A percentile compares a stretch with the other conserved stretches of the same genome.
These are phyloP conservation scores for Boletus rubroflammeus DNA, from an alignment of 768 basidiomycete genomes.

Conservation along the genomic window DNA sequence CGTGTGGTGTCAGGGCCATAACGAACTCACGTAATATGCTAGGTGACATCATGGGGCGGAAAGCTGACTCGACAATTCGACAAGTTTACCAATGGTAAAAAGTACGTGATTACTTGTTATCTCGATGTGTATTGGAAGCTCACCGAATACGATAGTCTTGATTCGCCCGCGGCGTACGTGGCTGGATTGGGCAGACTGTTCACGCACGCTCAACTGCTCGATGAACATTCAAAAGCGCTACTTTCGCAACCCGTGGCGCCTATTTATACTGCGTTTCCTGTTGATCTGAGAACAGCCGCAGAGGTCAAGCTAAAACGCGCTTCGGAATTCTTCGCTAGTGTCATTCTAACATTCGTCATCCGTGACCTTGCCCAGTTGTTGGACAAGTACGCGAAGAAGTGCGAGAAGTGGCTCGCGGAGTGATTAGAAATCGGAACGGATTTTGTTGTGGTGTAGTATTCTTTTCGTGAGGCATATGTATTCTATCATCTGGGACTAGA, in stretches of 20 bases:
- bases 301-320: conserved; percentile 75
- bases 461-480: conserved; percentile 29
- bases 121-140: conserved; percentile 12
- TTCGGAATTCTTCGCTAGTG: conserved; percentile 90
- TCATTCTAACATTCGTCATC: conserved; percentile 86
- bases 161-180: conserved; percentile 84
- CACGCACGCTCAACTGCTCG: conserved; percentile 70
- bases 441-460: conserved; percentile 26
- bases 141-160: conserved; percentile 51
- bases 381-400: conserved; percentile 92
- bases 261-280: conserved; percentile 67
- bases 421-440: conserved; percentile 36
- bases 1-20: background rate
- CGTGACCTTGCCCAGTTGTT: conserved; percentile 80
- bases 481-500: conserved; percentile 36
- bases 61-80: conserved; percentile 73
- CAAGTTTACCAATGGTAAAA: conserved; percentile 86
- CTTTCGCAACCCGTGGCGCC: conserved; percentile 62
- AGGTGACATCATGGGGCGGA: conserved; percentile 66
- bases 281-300: conserved; percentile 56
- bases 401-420: conserved; percentile 89
- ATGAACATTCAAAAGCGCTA: conserved; percentile 80
- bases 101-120: conserved; percentile 45
- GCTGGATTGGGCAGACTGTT: conserved; percentile 73
- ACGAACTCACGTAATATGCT: conserved; percentile 9